Evolutionary conservation across 106 monocot genomes (phyloP).

Genomic region (Ottelia alismoides): DNA sequence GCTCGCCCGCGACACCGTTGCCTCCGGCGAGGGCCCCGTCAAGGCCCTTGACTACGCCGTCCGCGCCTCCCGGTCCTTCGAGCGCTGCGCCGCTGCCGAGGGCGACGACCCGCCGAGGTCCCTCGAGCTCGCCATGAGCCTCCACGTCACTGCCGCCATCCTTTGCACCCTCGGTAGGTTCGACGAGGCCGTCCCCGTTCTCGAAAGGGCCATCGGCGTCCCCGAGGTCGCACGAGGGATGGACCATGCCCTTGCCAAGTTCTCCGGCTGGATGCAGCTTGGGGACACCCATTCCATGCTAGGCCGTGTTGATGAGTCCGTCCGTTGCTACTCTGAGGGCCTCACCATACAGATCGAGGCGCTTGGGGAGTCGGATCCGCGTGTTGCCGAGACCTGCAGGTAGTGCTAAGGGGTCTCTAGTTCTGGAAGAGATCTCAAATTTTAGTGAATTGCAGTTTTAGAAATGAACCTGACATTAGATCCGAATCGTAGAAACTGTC

Average conservation of each 20-base stretch:
- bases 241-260: conserved; percentile 54
- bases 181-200: conserved; percentile 31
- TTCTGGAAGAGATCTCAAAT: too few species aligned
- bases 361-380: conserved; percentile 20
- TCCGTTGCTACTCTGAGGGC: conserved; percentile 19
- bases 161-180: conserved; percentile 39
- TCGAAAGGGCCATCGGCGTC: conserved; percentile 33
- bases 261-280: conserved; percentile 57
- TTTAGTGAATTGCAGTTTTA: too few species aligned
- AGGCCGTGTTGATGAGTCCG: conserved; percentile 20
- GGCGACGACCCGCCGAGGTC: conserved; percentile 29
- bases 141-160: conserved; percentile 53
- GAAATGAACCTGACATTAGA: too few species aligned
- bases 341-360: conserved; percentile 21
- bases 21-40: conserved; percentile 41
- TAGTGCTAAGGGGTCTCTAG: too few species aligned
- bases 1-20: conserved; percentile 76
- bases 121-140: conserved; percentile 46
- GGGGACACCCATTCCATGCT: conserved; percentile 36
- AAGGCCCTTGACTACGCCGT: conserved; percentile 56
- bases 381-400: conserved; percentile 39
- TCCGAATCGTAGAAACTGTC: too few species aligned
- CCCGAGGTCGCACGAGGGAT: conserved; percentile 31
- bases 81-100: conserved; percentile 35
- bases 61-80: conserved; percentile 41